These are phyloP conservation scores for Suhomyces taliae DNA, from an alignment of 1,139 yeast genomes.

Conservation along the genomic window DNA sequence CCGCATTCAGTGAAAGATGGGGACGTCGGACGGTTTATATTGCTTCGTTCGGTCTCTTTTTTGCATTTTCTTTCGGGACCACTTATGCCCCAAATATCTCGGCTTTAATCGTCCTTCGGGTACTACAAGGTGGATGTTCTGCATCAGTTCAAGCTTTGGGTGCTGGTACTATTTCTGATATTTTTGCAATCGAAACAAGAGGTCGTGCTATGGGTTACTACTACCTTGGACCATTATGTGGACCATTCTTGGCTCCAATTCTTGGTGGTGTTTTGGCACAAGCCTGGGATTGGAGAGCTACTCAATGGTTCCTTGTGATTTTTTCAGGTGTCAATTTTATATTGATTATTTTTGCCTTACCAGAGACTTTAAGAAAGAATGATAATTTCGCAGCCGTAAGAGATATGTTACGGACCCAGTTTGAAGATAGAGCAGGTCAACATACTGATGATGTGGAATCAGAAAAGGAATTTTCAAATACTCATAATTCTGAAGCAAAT, in stretches of 20 bases:
- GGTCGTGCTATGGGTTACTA: slow-evolving; percentile 82
- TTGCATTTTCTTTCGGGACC: slow-evolving; percentile 71
- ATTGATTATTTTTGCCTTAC: slow-evolving; percentile 56
- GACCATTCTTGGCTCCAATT: slow-evolving; percentile 80
- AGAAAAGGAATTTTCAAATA: slow-evolving; percentile 2
- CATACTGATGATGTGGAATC: slow-evolving; percentile 19
- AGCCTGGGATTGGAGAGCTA: slow-evolving; percentile 85
- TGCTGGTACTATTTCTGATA: slow-evolving; percentile 83
- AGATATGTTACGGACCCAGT: slow-evolving; percentile 26
- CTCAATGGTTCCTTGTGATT: slow-evolving; percentile 82
- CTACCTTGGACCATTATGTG: slow-evolving; percentile 78
- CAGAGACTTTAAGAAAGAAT: slow-evolving; percentile 70
- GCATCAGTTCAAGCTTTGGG: slow-evolving; percentile 90
- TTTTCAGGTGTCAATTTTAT: slow-evolving; percentile 57
- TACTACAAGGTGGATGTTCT: slow-evolving; percentile 75
- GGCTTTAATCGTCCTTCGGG: slow-evolving; percentile 65
- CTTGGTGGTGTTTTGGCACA: slow-evolving; percentile 75
- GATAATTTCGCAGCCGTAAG: slow-evolving; percentile 52
- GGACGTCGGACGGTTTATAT: slow-evolving; percentile 78
- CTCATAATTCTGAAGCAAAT: slow-evolving; percentile 17
- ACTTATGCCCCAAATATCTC: slow-evolving; percentile 64
- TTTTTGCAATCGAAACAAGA: slow-evolving; percentile 65
- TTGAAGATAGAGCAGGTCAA: slow-evolving; percentile 8
- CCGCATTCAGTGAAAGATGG: slow-evolving; percentile 68
- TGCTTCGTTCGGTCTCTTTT: slow-evolving; percentile 60